These are phyloP conservation scores for Macrophomina pseudophaseolina DNA, from an alignment of 2,329 filamentous ascomycete species.

Conservation along the genomic window DNA sequence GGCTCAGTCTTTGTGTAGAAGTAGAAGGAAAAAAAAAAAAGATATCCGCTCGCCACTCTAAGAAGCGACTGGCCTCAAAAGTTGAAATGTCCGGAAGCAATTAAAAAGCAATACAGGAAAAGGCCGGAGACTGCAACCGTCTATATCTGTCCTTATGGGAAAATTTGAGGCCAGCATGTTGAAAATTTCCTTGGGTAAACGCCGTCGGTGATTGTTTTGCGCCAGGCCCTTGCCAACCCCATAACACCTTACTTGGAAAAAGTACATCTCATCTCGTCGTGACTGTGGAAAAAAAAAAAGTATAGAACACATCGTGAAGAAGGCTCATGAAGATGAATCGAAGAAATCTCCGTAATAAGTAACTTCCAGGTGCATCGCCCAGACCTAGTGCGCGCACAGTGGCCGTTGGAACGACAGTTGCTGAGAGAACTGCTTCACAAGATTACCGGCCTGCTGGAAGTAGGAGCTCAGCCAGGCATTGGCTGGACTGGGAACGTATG, in stretches of 20 bases:
- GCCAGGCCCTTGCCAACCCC: slow-evolving; percentile 19
- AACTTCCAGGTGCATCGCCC: slow-evolving; percentile 4
- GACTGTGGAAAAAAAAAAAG: slow-evolving; percentile 33
- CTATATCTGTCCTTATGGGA: slow-evolving; percentile 19
- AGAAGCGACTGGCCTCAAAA: slow-evolving; percentile 12
- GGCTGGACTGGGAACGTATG: slow-evolving; percentile 43
- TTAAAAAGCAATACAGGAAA: slow-evolving; percentile 18
- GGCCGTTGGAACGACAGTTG: slow-evolving; percentile 46
- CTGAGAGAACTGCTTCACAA: slow-evolving; percentile 42
- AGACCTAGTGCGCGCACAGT: slow-evolving; percentile 43
- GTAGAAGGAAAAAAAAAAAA: slow-evolving; percentile 15
- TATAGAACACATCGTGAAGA: slow-evolving; percentile 41
- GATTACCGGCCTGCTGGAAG: slow-evolving; percentile 44
- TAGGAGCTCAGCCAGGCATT: slow-evolving; percentile 48
- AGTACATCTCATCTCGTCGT: slow-evolving; percentile 42
- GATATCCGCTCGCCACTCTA: slow-evolving; percentile 23
- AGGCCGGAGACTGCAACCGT: background rate
- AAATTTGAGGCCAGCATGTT: background rate
- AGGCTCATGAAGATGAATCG: slow-evolving; percentile 32
- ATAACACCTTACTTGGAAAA: slow-evolving; percentile 27
- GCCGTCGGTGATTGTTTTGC: slow-evolving; percentile 21
- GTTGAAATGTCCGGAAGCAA: slow-evolving; percentile 7
- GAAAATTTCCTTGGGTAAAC: slow-evolving; percentile 9
- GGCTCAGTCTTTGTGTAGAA: slow-evolving; percentile 3
- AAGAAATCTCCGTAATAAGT: slow-evolving; percentile 29